phyloP scores from a whole-genome alignment of 345 rosid genomes.

The Arabis alpina region DNA sequence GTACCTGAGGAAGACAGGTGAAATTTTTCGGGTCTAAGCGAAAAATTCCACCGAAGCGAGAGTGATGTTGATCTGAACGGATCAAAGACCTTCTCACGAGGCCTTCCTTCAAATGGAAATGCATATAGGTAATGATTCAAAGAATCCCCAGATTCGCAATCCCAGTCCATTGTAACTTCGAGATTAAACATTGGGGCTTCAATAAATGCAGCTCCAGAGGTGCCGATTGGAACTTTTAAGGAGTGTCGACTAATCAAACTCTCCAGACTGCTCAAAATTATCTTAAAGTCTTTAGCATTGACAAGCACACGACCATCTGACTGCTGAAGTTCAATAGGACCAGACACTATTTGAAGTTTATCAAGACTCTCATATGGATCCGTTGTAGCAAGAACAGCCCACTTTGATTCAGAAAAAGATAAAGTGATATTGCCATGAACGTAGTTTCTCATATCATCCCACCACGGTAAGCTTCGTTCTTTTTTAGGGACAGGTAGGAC shows the following conservation, averaged over 20 bases:
- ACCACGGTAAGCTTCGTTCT: slow-evolving; percentile 96
- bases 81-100: slow-evolving; percentile 83
- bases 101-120: slow-evolving; percentile 81
- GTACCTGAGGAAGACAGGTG: slow-evolving; percentile 50
- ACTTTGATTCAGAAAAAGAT: slow-evolving; percentile 68
- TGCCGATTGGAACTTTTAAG: slow-evolving; percentile 60
- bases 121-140: slow-evolving; percentile 91
- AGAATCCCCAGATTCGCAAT: slow-evolving; percentile 84
- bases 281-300: slow-evolving; percentile 79
- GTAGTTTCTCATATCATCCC: slow-evolving; percentile 99
- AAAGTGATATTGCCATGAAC: slow-evolving; percentile 79
- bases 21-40: slow-evolving; percentile 69
- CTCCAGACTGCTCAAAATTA: slow-evolving; percentile 85
- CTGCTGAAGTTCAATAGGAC: slow-evolving; percentile 84
- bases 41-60: slow-evolving; percentile 90
- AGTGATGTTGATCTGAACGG: slow-evolving; percentile 96
- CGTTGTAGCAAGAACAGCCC: slow-evolving; percentile 82
- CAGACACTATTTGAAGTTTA: slow-evolving; percentile 72
- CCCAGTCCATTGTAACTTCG: slow-evolving; percentile 95
- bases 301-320: slow-evolving; percentile 85
- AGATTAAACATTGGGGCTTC: slow-evolving; percentile 77
- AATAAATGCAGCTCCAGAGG: slow-evolving; percentile 63
- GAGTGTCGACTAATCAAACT: slow-evolving; percentile 65
- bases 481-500: slow-evolving; percentile 65
- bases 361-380: slow-evolving; percentile 98